A percentile compares a stretch with the other conserved stretches of the same genome.
These are phyloP conservation scores for Prunus campanulata DNA, from an alignment of 306 rosid genomes.

Conservation along the genomic window DNA sequence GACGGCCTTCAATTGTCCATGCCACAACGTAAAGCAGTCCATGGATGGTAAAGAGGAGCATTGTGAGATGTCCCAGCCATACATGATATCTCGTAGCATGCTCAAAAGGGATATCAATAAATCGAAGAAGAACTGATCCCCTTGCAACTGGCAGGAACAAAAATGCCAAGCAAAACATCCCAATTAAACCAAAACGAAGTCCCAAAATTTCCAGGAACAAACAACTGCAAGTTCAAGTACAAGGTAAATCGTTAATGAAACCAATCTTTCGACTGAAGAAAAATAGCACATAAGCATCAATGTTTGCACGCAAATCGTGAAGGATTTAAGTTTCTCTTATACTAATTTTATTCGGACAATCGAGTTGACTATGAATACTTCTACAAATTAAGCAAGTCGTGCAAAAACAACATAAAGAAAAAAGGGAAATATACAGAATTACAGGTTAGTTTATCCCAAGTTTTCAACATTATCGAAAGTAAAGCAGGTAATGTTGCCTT, in stretches of 20 bases:
- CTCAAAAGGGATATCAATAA: slow-evolving; percentile 79
- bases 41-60: slow-evolving; percentile 81
- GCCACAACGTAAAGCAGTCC: slow-evolving; percentile 53
- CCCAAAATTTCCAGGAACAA: slow-evolving; percentile 53
- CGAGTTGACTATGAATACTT: not conserved
- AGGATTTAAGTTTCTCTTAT: not conserved
- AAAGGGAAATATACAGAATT: not conserved
- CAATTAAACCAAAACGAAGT: slow-evolving; percentile 59
- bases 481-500: not conserved
- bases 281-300: not conserved
- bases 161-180: slow-evolving; percentile 66
- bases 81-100: slow-evolving; percentile 89
- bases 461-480: not conserved
- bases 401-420: not conserved
- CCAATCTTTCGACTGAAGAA: not conserved
- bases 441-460: not conserved
- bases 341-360: not conserved
- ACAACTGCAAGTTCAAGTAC: slow-evolving; percentile 41
- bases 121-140: slow-evolving; percentile 90
- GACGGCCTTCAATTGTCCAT: slow-evolving; percentile 69
- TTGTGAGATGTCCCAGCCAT: slow-evolving; percentile 97
- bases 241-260: slow-evolving; percentile 18
- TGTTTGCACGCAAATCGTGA: not conserved
- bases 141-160: slow-evolving; percentile 82
- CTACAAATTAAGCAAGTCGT: not conserved